These are phyloP conservation scores for Penicillium samsonianum DNA, from an alignment of 495 filamentous ascomycete species.

Conservation along the genomic window DNA sequence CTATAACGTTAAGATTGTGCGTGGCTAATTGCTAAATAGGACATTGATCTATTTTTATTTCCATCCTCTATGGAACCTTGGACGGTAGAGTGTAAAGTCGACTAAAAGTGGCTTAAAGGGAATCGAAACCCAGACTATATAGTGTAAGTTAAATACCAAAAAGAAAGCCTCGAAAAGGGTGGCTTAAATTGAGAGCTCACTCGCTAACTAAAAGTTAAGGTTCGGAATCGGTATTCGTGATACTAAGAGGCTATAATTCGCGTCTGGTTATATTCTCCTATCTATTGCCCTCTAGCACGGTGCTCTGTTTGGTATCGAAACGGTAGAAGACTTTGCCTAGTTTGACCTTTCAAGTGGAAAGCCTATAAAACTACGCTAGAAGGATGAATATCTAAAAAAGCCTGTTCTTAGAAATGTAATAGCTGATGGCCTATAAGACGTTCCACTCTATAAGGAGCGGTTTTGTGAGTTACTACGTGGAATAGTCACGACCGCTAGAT, in stretches of 20 bases:
- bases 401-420: conserved; percentile 27
- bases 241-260: conserved; percentile 23
- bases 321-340: conserved; percentile 17
- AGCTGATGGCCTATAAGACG: conserved; percentile 22
- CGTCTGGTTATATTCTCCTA: conserved; percentile 19
- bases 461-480: conserved; percentile 17
- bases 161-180: background rate
- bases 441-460: conserved; percentile 12
- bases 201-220: conserved; percentile 15
- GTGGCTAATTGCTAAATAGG: conserved; percentile 9
- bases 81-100: conserved; percentile 12
- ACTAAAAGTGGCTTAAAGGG: conserved; percentile 10
- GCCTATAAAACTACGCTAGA: conserved; percentile 4
- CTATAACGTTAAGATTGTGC: background rate
- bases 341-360: conserved; percentile 18
- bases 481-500: conserved; percentile 19
- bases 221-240: conserved; percentile 27
- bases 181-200: conserved; percentile 3
- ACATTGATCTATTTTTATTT: conserved; percentile 20
- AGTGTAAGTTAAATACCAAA: conserved; percentile 12
- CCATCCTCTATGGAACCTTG: conserved; percentile 14
- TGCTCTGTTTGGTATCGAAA: conserved; percentile 22
- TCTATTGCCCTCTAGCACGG: conserved; percentile 19
- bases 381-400: conserved; percentile 21
- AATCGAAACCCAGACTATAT: conserved; percentile 9